phyloP scores from a whole-genome alignment of 345 rosid genomes.

The Eutrema yunnanense region DNA sequence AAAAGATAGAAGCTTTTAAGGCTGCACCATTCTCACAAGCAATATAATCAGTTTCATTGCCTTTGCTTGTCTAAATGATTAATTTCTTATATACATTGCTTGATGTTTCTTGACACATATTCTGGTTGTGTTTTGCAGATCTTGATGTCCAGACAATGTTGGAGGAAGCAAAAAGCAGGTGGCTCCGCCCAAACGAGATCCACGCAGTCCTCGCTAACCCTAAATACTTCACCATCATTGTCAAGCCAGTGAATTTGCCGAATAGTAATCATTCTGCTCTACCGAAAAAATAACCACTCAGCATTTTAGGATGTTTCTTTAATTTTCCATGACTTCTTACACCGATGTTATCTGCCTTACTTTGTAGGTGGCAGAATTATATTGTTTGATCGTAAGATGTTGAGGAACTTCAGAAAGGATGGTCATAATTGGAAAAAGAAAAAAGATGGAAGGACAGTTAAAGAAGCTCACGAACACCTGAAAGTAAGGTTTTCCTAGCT shows the following conservation, averaged over 20 bases:
- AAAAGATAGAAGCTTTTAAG: background rate
- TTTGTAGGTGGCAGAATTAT: slow-evolving; percentile 67
- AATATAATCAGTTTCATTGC: background rate
- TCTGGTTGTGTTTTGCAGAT: slow-evolving; percentile 43
- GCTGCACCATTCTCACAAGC: background rate
- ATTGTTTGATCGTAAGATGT: slow-evolving; percentile 90
- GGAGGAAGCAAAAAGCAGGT: slow-evolving; percentile 80
- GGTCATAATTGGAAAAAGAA: slow-evolving; percentile 99
- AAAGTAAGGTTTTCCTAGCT: slow-evolving; percentile 49
- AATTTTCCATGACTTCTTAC: background rate
- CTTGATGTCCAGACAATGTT: slow-evolving; percentile 56
- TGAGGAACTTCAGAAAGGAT: slow-evolving; percentile 95
- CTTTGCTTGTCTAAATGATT: background rate
- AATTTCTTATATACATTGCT: background rate
- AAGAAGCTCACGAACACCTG: slow-evolving; percentile 98
- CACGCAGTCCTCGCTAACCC: slow-evolving; percentile 72
- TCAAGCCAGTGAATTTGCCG: slow-evolving; percentile 84
- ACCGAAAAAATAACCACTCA: background rate
- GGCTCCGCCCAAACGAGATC: slow-evolving; percentile 98
- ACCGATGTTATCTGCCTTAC: background rate
- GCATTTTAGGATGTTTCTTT: background rate
- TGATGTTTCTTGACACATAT: background rate
- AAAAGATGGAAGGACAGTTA: slow-evolving; percentile 94
- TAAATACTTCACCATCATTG: slow-evolving; percentile 62
- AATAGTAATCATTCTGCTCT: slow-evolving; percentile 39